These are phyloP conservation scores for Sesbania bispinosa DNA, from an alignment of 306 rosid species.

Conservation along the genomic window DNA sequence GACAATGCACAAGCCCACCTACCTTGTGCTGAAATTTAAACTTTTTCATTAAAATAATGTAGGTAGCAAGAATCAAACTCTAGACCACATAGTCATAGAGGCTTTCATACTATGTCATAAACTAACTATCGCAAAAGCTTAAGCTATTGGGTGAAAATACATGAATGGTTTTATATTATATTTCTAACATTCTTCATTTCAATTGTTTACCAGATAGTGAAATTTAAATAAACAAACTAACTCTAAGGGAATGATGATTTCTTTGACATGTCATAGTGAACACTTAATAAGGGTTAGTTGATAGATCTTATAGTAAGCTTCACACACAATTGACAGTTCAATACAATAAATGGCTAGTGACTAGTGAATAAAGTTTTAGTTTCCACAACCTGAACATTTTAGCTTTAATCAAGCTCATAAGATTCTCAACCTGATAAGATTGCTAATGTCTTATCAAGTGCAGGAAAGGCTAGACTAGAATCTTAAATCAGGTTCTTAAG, in stretches of 20 bases:
- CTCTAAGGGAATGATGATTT: background rate
- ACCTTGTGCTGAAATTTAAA: too few relatives aligned
- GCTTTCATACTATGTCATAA: too few relatives aligned
- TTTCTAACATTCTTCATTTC: background rate
- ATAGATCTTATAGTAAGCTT: background rate
- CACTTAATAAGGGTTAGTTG: background rate
- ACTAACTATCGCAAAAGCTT: too few relatives aligned
- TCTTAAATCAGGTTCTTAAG: background rate
- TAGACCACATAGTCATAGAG: too few relatives aligned
- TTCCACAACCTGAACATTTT: background rate
- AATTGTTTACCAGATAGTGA: background rate
- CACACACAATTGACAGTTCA: background rate
- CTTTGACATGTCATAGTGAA: background rate
- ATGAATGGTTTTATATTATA: background rate
- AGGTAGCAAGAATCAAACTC: too few relatives aligned
- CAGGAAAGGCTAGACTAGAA: conserved; percentile 1
- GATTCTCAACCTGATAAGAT: background rate
- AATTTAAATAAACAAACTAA: background rate
- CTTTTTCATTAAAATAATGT: too few relatives aligned
- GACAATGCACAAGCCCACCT: too few relatives aligned
- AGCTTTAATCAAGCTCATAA: background rate
- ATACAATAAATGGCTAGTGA: background rate
- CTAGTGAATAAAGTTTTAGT: background rate
- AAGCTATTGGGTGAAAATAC: too few relatives aligned
- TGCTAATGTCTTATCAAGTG: background rate